Evolutionary conservation across 176 grass and related monocot genomes (phyloP).

Genomic region (Aegilops umbellulata): DNA sequence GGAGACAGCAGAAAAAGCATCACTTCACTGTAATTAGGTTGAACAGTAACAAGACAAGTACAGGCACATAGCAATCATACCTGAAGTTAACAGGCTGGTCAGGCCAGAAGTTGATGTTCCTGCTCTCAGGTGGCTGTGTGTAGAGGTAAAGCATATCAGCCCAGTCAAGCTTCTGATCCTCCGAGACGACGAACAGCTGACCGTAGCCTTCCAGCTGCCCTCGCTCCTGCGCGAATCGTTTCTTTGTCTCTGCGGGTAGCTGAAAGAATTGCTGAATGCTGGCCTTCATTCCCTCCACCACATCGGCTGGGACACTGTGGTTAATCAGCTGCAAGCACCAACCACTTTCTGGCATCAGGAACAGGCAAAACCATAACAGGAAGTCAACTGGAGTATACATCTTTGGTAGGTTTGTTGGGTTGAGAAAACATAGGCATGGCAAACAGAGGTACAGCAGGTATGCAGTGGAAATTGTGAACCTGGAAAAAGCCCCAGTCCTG

Average conservation of each 20-base stretch:
- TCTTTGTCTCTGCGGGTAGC: constrained; percentile 26
- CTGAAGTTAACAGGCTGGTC: constrained; percentile 35
- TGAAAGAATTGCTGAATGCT: constrained; percentile 29
- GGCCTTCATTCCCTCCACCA: constrained; percentile 32
- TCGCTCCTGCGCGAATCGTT: constrained; percentile 20
- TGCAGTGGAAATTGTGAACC: constrained; percentile 17
- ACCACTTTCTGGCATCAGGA: not conserved
- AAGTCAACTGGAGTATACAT: too few species aligned
- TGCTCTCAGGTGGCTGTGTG: constrained; percentile 23
- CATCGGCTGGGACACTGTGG: not conserved
- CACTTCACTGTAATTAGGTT: not conserved
- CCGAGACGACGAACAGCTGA: constrained; percentile 49
- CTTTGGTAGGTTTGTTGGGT: too few species aligned
- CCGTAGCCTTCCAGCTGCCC: constrained; percentile 50
- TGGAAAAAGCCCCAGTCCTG: constrained; percentile 69
- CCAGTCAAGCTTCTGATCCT: constrained; percentile 73
- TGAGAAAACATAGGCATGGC: too few species aligned
- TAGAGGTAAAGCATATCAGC: constrained; percentile 39
- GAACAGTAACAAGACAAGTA: not conserved
- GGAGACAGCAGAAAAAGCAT: too few species aligned
- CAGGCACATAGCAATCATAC: not conserved
- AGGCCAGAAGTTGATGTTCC: constrained; percentile 52
- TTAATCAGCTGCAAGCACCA: constrained; percentile 30
- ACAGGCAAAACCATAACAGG: not conserved
- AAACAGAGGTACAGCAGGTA: too few species aligned